Conservation (phyloP, 495 filamentous ascomycete genomes). For the Astrothelium macrocarpum region DNA sequence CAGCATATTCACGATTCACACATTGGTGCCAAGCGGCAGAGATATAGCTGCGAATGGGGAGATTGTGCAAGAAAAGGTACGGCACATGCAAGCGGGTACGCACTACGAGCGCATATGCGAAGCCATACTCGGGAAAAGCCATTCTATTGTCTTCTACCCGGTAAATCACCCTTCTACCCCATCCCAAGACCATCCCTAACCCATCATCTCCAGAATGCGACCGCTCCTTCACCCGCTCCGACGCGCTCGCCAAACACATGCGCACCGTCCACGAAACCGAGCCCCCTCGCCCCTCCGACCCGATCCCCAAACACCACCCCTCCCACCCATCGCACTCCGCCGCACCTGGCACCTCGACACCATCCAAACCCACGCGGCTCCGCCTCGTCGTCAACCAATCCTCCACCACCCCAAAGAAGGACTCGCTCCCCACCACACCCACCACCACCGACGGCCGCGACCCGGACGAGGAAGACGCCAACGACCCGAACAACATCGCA, state of each 20-base stretch:
- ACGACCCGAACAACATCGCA: conserved; percentile 28
- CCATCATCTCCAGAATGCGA: conserved; percentile 65
- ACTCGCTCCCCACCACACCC: conserved; percentile 18
- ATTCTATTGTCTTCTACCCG: conserved; percentile 89
- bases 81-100: conserved; percentile 90
- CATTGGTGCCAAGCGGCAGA: conserved; percentile 71
- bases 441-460: conserved; percentile 23
- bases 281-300: conserved; percentile 76
- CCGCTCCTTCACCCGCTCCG: conserved; percentile 90
- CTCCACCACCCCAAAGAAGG: conserved; percentile 8
- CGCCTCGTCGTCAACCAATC: conserved; percentile 22
- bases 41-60: conserved; percentile 90
- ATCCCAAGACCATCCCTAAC: background rate
- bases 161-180: conserved; percentile 40
- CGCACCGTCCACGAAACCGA: conserved; percentile 97
- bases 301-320: conserved; percentile 69
- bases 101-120: conserved; percentile 90
- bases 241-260: conserved; percentile 97
- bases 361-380: conserved; percentile 20
- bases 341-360: conserved; percentile 8
- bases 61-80: conserved; percentile 80
- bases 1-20: conserved; percentile 89
- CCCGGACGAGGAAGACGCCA: conserved; percentile 12
- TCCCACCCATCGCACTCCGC: conserved; percentile 32
- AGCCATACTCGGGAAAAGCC: conserved; percentile 97